Evolutionary conservation across 2,329 filamentous ascomycete genomes (phyloP), one percentile per base, ranked within the genome.

Genomic region (Clonostachys solani): DNA sequence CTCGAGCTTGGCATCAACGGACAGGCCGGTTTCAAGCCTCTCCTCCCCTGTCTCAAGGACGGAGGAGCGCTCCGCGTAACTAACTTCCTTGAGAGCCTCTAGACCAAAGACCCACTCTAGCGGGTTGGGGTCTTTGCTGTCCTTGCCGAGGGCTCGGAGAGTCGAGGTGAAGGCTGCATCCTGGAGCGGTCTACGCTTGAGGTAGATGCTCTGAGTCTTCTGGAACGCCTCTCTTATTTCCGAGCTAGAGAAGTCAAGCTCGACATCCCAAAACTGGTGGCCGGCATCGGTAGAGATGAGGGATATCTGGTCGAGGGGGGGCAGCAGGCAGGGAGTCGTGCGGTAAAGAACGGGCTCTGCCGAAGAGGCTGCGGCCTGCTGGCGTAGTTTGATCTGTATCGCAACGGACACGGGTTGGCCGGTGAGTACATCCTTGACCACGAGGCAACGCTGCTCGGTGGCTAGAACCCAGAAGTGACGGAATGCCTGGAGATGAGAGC

Each of bases 381-480:
- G 50, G 46, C 68, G 79, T 50, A 89, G 74, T 10, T 72, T 77
- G 47, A 96, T 76, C 5, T 77, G 75, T 42, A 96, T 75, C 0
- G 88, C 83, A 3, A 92, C 78, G 8, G 83, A 80, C 43, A 96
- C 81, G 1, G 92, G 87, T 40, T 90, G 83, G 38, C 86, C 83
- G 0, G 89, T 95, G 49, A 94, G 84, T 4, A 94, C 80, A 56
- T 99, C 94, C 51, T 92, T 88, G 16, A 89, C 81, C 1, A 99
- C 82, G 1, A 99, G 78, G 61, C 92, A 97, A 45, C 95, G 82
- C 10, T 90, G 83, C 59, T 99, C 94, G 0, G 89, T 86, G 2
- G 94, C 94, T 5, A 99, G 77, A 12, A 96, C 92, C 94, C 94
- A 99, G 60, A 99, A 88, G 66, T 99, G 92, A 6, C 95, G 84